Evolutionary conservation across 768 basidiomycete genomes (phyloP).

Genomic region (Neoboletus brunneissimus): DNA sequence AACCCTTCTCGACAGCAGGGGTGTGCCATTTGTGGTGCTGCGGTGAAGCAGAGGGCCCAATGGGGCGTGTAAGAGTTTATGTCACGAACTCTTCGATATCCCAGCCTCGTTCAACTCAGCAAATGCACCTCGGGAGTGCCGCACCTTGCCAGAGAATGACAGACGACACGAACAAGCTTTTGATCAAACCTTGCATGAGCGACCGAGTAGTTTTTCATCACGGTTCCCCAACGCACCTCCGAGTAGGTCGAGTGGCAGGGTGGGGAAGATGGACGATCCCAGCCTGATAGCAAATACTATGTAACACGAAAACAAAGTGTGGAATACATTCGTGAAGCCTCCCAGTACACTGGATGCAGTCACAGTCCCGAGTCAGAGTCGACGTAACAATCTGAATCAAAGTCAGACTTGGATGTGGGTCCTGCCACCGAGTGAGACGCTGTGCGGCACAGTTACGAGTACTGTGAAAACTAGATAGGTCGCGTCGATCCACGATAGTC

Average conservation of each 20-base stretch:
- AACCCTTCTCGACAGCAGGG: neutral
- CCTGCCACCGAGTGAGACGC: no score
- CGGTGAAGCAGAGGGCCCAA: constrained; percentile 53
- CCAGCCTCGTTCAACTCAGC: constrained; percentile 84
- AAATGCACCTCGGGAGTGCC: constrained; percentile 66
- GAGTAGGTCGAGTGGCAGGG: constrained; percentile 87
- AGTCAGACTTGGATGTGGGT: no score
- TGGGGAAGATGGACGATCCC: constrained; percentile 82
- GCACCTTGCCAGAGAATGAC: constrained; percentile 83
- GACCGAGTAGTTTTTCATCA: neutral
- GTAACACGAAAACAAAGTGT: no score
- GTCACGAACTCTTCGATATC: constrained; percentile 54
- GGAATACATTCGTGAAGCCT: no score
- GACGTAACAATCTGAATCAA: no score
- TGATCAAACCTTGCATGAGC: constrained; percentile 5
- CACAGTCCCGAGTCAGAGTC: no score
- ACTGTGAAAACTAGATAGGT: no score
- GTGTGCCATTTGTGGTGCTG: constrained; percentile 20
- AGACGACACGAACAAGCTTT: constrained; percentile 85
- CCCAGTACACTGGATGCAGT: no score
- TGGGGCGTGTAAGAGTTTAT: constrained; percentile 50
- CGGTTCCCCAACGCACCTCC: constrained; percentile 59
- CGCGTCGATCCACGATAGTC: no score
- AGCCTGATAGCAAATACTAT: no score
- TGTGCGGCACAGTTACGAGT: no score